phyloP scores from a whole-genome alignment of 2,329 filamentous ascomycete genomes.

The Bipolaris bicolor region DNA sequence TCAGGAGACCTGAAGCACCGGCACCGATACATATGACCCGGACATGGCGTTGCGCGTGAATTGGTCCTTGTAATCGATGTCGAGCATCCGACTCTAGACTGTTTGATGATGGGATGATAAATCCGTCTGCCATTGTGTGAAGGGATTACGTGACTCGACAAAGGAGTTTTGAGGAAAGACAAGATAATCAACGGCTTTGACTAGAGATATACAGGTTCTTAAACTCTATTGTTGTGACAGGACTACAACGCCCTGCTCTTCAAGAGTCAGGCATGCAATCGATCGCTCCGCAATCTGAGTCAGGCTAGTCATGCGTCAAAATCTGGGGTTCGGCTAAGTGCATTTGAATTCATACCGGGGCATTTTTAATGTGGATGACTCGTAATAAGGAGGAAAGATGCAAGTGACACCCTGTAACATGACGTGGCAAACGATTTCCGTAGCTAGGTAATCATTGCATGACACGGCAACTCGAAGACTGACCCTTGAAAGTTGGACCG shows the following conservation, averaged over 20 bases:
- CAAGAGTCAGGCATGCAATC: slow-evolving; percentile 7
- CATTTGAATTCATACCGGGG: not conserved
- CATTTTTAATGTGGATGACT: slow-evolving; percentile 7
- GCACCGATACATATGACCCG: slow-evolving; percentile 55
- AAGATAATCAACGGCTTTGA: not conserved
- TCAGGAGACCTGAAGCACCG: slow-evolving; percentile 55
- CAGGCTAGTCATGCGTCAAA: not conserved
- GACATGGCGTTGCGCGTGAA: slow-evolving; percentile 46
- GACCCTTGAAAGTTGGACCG: too few relatives aligned
- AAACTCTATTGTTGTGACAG: not conserved
- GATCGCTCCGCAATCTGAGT: not conserved
- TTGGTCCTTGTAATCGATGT: slow-evolving; percentile 37
- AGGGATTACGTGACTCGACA: not conserved
- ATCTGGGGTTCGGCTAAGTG: slow-evolving; percentile 1
- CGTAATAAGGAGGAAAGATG: slow-evolving; percentile 10
- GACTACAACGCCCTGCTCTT: not conserved
- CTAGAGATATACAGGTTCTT: slow-evolving; percentile 7
- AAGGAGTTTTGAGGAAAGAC: not conserved
- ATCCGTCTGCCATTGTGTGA: slow-evolving; percentile 26
- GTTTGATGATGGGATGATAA: slow-evolving; percentile 34
- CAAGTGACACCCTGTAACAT: slow-evolving; percentile 7
- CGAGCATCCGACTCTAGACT: slow-evolving; percentile 34
- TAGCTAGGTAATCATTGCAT: not conserved
- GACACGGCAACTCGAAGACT: not conserved
- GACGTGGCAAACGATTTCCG: slow-evolving; percentile 28